Evolutionary conservation across 495 filamentous ascomycete species (phyloP), one percentile per base, ranked within the genome.

Genomic region (Rostrohypoxylon terebratum): DNA sequence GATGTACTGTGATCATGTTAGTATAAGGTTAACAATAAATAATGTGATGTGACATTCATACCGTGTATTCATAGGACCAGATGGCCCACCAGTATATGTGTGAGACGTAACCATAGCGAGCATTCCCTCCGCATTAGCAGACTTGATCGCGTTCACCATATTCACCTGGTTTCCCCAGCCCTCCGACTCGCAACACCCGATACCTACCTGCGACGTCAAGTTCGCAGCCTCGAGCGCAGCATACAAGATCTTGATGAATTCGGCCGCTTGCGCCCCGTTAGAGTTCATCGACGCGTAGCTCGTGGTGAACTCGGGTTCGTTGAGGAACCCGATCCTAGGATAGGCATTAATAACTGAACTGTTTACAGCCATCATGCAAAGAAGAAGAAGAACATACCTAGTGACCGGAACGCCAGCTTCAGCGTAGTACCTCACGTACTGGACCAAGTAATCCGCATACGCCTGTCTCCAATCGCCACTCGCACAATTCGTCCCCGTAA

Each of bases 401-500:
- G 83, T 82, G 40, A 89, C 79, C 4, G 77, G 78, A 9, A 89
- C 82, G 18, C 86, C 86, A n/a, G 79, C 78, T 47, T 81, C 77
- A 6, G 77, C 68, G 74, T 89, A 90, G 72, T 81, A 83, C 48
- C 83, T 74, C 31, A 85, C 74, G 63, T 87, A 88, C 40, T 85
- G 79, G 21, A 87, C 83, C 5, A 89, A 76, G 74, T 87, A 87
- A 69, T 88, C 77, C 14, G 86, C 87, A 69, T 83, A 89, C 3
- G 86, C 82, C 71, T 88, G 83, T 59, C 79, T 80, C 86, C 86
- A 89, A 69, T 88, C 84, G 3, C 86, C 86, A 7, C 69, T 79
- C 1, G 73, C 68, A 68, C 87, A 89, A 40, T 63, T 75, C 1
- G 81, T 70, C 4, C 82, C 81, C 5, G 78, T 65, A 6, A 85